Conservation (phyloP, 1,139 yeast genomes). For the Protomyces inundatus region DNA sequence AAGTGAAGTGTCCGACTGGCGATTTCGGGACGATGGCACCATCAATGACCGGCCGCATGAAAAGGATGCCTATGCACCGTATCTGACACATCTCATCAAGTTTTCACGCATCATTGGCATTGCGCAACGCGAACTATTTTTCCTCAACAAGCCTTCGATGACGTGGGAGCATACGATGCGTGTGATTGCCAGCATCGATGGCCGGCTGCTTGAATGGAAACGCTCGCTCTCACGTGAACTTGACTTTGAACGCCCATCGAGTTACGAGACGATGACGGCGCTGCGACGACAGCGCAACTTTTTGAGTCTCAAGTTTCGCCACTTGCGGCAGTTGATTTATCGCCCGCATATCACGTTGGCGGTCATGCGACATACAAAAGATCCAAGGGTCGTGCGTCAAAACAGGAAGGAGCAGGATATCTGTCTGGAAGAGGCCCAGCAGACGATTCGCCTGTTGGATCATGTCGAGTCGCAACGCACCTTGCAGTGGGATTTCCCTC, state of each 20-base stretch:
- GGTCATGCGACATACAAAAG: slow-evolving; percentile 17
- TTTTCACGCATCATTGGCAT: slow-evolving; percentile 28
- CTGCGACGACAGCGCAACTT: slow-evolving; percentile 25
- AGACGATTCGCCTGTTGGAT: slow-evolving; percentile 20
- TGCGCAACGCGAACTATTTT: slow-evolving; percentile 29
- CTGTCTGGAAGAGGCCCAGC: slow-evolving; percentile 19
- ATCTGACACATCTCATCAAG: slow-evolving; percentile 27
- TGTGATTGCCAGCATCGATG: slow-evolving; percentile 26
- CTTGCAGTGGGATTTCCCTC: slow-evolving; percentile 21
- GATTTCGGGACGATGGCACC: slow-evolving; percentile 24
- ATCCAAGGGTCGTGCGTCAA: slow-evolving; percentile 1
- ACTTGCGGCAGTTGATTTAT: slow-evolving; percentile 28
- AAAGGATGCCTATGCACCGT: slow-evolving; percentile 18
- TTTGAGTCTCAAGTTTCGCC: slow-evolving; percentile 27
- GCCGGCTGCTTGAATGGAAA: slow-evolving; percentile 27
- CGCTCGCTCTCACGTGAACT: slow-evolving; percentile 22
- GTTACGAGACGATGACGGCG: slow-evolving; percentile 5
- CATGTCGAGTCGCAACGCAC: slow-evolving; percentile 17
- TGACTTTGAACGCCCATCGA: slow-evolving; percentile 18
- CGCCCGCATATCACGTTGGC: slow-evolving; percentile 27
- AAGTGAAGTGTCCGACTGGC: slow-evolving; percentile 29
- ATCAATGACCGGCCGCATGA: slow-evolving; percentile 13
- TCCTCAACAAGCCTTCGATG: slow-evolving; percentile 26
- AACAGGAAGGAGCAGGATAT: slow-evolving; percentile 16
- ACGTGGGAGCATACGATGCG: slow-evolving; percentile 21